Conservation (phyloP, 495 filamentous ascomycete genomes). For the Penicillium cosmopolitanum region DNA sequence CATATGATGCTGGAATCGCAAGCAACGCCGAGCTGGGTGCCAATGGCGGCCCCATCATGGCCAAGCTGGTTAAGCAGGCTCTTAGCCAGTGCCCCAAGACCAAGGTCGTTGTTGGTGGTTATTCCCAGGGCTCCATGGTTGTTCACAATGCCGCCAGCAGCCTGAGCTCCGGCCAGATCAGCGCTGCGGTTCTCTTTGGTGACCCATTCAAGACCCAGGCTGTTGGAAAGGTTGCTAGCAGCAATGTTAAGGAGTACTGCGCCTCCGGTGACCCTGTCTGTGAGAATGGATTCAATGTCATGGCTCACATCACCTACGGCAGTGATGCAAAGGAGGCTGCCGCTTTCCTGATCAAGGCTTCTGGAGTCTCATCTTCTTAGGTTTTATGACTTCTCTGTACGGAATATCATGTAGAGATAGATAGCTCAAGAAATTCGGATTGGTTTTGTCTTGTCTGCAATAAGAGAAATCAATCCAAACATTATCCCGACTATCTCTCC, state of each 20-base stretch:
- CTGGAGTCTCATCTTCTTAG: slow-evolving; percentile 25
- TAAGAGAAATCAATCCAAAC: background rate
- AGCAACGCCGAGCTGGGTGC: slow-evolving; percentile 52
- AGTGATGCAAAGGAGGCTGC: slow-evolving; percentile 52
- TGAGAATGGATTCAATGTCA: slow-evolving; percentile 49
- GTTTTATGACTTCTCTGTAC: background rate
- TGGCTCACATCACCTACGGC: slow-evolving; percentile 58
- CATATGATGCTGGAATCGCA: slow-evolving; percentile 50
- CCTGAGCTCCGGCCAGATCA: slow-evolving; percentile 34
- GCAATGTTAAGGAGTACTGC: slow-evolving; percentile 56
- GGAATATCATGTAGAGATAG: background rate
- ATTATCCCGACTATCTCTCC: background rate
- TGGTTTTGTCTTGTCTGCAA: background rate
- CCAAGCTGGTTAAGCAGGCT: slow-evolving; percentile 48
- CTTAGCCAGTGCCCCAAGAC: slow-evolving; percentile 59
- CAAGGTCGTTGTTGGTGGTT: slow-evolving; percentile 63
- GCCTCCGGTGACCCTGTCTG: slow-evolving; percentile 60
- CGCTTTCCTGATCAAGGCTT: slow-evolving; percentile 44
- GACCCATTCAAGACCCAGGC: slow-evolving; percentile 55
- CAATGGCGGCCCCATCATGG: slow-evolving; percentile 51
- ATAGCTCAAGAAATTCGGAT: background rate
- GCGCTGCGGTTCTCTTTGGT: slow-evolving; percentile 58
- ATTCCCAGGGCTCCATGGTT: slow-evolving; percentile 60
- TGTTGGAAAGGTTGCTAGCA: slow-evolving; percentile 46
- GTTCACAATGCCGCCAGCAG: slow-evolving; percentile 52